A percentile compares a stretch with the other conserved stretches of the same genome.
These are phyloP conservation scores for Aureobasidium musti DNA, from an alignment of 2,329 filamentous ascomycete genomes.

Conservation along the genomic window DNA sequence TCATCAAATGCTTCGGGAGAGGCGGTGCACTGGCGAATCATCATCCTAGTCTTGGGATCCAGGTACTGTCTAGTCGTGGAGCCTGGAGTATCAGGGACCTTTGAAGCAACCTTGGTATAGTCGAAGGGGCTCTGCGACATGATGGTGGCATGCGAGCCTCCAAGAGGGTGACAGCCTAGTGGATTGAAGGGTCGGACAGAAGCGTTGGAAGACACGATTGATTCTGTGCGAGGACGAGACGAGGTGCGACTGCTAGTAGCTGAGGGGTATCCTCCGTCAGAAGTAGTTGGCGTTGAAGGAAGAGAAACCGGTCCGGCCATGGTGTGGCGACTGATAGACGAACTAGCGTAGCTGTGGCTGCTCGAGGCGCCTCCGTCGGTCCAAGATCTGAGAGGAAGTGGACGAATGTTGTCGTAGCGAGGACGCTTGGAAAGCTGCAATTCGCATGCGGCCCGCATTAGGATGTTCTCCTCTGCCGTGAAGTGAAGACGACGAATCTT, in stretches of 20 bases:
- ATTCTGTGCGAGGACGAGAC: conserved; percentile 8
- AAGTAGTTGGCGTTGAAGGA: neutral
- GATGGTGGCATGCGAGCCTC: neutral
- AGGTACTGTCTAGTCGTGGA: conserved; percentile 67
- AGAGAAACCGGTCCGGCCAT: neutral
- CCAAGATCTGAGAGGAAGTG: conserved; percentile 16
- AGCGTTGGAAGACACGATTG: neutral
- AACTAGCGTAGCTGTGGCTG: conserved; percentile 21
- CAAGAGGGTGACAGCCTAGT: conserved; percentile 12
- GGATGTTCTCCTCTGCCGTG: conserved; percentile 68
- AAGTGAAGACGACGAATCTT: conserved; percentile 72
- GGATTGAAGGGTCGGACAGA: conserved; percentile 8
- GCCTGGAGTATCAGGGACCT: neutral
- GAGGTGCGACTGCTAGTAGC: neutral
- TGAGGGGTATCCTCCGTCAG: neutral
- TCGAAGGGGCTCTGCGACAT: conserved; percentile 7
- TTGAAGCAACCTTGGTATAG: neutral
- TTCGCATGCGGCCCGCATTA: conserved; percentile 58
- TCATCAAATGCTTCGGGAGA: conserved; percentile 96
- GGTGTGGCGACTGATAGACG: neutral
- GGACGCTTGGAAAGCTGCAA: conserved; percentile 34
- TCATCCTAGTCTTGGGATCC: conserved; percentile 83
- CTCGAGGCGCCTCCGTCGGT: conserved; percentile 11
- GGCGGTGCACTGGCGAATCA: conserved; percentile 80
- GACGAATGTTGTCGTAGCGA: neutral